These are phyloP conservation scores for Eleusine indica DNA, from an alignment of 176 grass and related monocot genomes.

Conservation along the genomic window DNA sequence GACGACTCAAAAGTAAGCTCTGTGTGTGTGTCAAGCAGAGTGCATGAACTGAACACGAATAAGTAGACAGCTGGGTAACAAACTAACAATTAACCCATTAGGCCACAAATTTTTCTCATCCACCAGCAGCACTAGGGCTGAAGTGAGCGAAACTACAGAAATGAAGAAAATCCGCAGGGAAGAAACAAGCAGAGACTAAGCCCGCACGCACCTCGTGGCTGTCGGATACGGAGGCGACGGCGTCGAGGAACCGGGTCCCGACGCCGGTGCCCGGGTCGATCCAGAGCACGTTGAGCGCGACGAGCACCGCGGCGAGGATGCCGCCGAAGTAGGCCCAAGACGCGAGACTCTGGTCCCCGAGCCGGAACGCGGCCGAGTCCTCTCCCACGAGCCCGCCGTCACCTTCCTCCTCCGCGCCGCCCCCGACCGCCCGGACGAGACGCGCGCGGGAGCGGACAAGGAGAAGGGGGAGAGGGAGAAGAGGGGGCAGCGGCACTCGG, in stretches of 20 bases:
- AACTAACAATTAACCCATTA: not conserved
- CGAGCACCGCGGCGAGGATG: constrained; percentile 64
- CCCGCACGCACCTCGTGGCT: constrained; percentile 68
- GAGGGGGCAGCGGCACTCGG: not conserved
- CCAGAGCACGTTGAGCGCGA: constrained; percentile 76
- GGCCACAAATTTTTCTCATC: not conserved
- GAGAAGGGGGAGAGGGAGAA: not conserved
- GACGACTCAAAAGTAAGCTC: not conserved
- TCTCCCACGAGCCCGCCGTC: constrained; percentile 52
- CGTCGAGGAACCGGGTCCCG: constrained; percentile 66
- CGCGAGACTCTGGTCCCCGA: constrained; percentile 65
- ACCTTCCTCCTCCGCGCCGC: constrained; percentile 31
- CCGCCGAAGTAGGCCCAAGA: constrained; percentile 88
- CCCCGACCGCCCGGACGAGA: constrained; percentile 32
- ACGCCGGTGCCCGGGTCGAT: constrained; percentile 75
- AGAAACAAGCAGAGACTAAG: not conserved
- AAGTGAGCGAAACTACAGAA: not conserved
- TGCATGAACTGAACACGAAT: not conserved
- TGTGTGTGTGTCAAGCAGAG: not conserved
- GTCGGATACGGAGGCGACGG: constrained; percentile 68
- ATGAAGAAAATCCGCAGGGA: not conserved
- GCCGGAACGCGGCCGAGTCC: constrained; percentile 74
- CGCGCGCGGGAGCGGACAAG: not conserved
- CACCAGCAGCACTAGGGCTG: not conserved
- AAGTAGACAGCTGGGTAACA: not conserved